phyloP scores from a whole-genome alignment of 2,329 filamentous ascomycete species.

The Ophiostoma pallidulum region DNA sequence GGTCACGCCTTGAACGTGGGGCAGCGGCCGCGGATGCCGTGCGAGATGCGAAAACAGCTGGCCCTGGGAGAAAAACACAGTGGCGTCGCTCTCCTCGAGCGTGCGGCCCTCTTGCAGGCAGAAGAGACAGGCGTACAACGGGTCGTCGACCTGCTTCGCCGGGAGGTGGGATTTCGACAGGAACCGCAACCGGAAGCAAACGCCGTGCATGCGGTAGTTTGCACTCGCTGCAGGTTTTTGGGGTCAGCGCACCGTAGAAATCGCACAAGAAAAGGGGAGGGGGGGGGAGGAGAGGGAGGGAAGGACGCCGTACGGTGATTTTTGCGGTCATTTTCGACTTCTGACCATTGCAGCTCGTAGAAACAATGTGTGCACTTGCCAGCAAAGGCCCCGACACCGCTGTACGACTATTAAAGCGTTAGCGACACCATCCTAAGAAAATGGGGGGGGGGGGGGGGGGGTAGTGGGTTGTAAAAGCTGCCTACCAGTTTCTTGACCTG shows the following conservation, averaged over 20 bases:
- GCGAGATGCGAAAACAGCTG: constrained; percentile 44
- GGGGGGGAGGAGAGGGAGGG: not conserved
- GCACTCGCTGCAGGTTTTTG: constrained; percentile 31
- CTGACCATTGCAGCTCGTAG: constrained; percentile 43
- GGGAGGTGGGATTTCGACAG: constrained; percentile 47
- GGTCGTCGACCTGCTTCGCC: constrained; percentile 40
- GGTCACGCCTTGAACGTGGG: constrained; percentile 37
- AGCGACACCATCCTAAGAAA: not conserved
- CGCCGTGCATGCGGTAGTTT: constrained; percentile 36
- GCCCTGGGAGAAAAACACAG: constrained; percentile 45
- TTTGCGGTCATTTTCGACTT: constrained; percentile 43
- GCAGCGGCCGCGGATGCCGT: constrained; percentile 44
- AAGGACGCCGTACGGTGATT: constrained; percentile 31
- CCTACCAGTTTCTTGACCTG: constrained; percentile 41
- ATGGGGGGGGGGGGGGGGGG: constrained; percentile 8
- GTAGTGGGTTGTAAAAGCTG: no score
- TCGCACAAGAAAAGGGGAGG: no score
- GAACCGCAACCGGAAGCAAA: constrained; percentile 44
- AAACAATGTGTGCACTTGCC: constrained; percentile 45
- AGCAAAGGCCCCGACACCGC: constrained; percentile 30
- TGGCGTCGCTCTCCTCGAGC: constrained; percentile 44
- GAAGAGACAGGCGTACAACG: constrained; percentile 46
- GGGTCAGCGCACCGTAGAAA: not conserved
- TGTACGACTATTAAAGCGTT: constrained; percentile 17
- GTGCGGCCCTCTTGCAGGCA: constrained; percentile 42